Evolutionary conservation across 1,284 basidiomycete species (phyloP).

Genomic region (Amylostereum areolatum): DNA sequence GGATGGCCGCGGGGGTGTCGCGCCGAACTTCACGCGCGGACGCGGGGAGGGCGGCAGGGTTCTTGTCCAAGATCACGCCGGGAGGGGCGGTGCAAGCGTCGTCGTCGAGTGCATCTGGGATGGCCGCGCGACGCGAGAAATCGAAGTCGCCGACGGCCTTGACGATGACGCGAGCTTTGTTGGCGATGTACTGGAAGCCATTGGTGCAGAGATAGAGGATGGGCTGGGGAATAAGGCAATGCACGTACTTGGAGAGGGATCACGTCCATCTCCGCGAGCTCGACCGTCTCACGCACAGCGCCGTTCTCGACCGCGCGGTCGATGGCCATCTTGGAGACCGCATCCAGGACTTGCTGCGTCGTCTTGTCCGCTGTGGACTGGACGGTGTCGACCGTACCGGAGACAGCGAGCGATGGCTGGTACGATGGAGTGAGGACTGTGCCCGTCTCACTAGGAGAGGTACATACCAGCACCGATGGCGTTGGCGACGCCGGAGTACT

Average conservation of each 20-base stretch:
- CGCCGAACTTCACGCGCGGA: neutral
- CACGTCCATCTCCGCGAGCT: constrained; percentile 4
- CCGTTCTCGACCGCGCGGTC: constrained; percentile 21
- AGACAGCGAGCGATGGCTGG: constrained; percentile 7
- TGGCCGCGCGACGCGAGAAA: constrained; percentile 2
- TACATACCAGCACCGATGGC: constrained; percentile 44
- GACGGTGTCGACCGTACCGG: constrained; percentile 7
- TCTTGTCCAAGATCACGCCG: neutral
- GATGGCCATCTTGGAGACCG: constrained; percentile 7
- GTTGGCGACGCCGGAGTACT: constrained; percentile 47
- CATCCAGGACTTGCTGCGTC: constrained; percentile 3
- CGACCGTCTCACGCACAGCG: neutral
- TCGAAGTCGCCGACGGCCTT: constrained; percentile 38
- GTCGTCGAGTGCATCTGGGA: neutral
- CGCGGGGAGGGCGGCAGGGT: neutral
- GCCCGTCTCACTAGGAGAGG: neutral
- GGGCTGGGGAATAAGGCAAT: neutral
- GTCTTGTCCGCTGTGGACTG: constrained; percentile 3
- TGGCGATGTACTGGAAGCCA: constrained; percentile 40
- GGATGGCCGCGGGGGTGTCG: constrained; percentile 5
- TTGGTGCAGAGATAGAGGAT: neutral
- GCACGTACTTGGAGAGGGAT: constrained; percentile 10
- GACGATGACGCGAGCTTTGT: constrained; percentile 43
- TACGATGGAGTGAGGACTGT: no score
- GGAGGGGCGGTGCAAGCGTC: neutral